phyloP scores from a whole-genome alignment of 176 grass and related monocot species.

The Dactylis glomerata region DNA sequence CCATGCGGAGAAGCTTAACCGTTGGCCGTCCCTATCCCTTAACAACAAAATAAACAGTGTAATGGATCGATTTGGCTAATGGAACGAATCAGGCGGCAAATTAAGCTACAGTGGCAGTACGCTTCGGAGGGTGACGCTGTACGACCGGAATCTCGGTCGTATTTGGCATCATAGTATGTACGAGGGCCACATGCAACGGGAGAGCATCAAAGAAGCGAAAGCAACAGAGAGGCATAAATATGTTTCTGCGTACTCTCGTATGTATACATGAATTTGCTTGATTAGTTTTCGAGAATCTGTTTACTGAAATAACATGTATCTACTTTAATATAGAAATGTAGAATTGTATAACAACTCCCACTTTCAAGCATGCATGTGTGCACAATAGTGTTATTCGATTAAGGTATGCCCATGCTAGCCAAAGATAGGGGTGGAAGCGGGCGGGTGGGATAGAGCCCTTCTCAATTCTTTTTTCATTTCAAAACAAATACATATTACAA shows the following conservation, averaged over 20 bases:
- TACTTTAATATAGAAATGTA: too few relatives aligned
- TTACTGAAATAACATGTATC: too few relatives aligned
- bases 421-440: too few relatives aligned
- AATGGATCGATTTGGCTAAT: not conserved
- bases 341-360: too few relatives aligned
- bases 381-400: too few relatives aligned
- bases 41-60: not conserved
- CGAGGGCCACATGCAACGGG: not conserved
- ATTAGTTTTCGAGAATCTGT: too few relatives aligned
- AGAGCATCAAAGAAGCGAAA: slow-evolving; percentile 5
- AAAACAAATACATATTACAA: too few relatives aligned
- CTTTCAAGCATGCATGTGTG: too few relatives aligned
- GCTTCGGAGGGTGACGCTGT: not conserved
- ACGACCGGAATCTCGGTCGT: not conserved
- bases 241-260: not conserved
- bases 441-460: too few relatives aligned
- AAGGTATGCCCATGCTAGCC: too few relatives aligned
- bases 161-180: slow-evolving; percentile 5
- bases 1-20: not conserved
- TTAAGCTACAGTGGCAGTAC: not conserved
- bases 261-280: not conserved
- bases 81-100: not conserved
- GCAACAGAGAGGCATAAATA: slow-evolving; percentile 26
- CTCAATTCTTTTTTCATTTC: too few relatives aligned
- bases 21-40: slow-evolving; percentile 11